A percentile compares a stretch with the other conserved stretches of the same genome.
Evolutionary conservation across 2,329 filamentous ascomycete genomes (phyloP).

Genomic region (Curvularia hawaiiensis): DNA sequence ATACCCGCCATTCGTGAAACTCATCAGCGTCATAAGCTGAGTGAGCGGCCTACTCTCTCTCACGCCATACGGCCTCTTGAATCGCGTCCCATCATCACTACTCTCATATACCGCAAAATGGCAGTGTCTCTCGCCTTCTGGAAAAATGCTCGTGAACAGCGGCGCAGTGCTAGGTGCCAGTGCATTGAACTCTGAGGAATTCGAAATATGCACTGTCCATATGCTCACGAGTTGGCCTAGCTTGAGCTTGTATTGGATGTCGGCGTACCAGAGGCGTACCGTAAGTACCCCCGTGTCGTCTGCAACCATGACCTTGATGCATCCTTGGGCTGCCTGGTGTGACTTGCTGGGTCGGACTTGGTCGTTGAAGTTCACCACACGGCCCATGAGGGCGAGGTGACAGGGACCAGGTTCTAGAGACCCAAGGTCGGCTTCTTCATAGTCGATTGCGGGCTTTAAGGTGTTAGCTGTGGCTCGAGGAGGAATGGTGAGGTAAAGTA

Average conservation of each 20-base stretch:
- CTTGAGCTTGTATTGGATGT: conserved; percentile 49
- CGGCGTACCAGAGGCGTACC: conserved; percentile 60
- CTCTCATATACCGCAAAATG: conserved; percentile 61
- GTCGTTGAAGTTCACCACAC: conserved; percentile 62
- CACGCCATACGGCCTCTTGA: conserved; percentile 55
- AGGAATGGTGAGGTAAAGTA: neutral
- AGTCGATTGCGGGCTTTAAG: conserved; percentile 53
- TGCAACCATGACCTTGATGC: conserved; percentile 60
- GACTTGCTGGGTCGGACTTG: conserved; percentile 50
- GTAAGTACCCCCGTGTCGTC: conserved; percentile 62
- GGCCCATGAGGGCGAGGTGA: conserved; percentile 59
- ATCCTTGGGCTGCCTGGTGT: conserved; percentile 55
- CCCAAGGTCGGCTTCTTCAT: conserved; percentile 55
- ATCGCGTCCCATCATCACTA: conserved; percentile 50
- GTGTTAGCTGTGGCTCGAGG: conserved; percentile 7
- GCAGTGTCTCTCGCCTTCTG: conserved; percentile 59
- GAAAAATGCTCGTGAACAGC: conserved; percentile 62
- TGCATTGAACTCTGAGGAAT: conserved; percentile 48
- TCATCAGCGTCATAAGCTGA: conserved; percentile 62
- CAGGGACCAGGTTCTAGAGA: conserved; percentile 57
- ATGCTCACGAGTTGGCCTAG: conserved; percentile 62
- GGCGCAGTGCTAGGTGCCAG: conserved; percentile 53
- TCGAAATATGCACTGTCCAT: conserved; percentile 63
- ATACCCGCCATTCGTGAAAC: conserved; percentile 60
- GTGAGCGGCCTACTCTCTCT: conserved; percentile 44